Percentiles rank a stretch among this genome's conserved stretches.
These are phyloP conservation scores for Gorgonomyces haynaldii DNA, from an alignment of 192 early-diverging fungal species.

Conservation along the genomic window DNA sequence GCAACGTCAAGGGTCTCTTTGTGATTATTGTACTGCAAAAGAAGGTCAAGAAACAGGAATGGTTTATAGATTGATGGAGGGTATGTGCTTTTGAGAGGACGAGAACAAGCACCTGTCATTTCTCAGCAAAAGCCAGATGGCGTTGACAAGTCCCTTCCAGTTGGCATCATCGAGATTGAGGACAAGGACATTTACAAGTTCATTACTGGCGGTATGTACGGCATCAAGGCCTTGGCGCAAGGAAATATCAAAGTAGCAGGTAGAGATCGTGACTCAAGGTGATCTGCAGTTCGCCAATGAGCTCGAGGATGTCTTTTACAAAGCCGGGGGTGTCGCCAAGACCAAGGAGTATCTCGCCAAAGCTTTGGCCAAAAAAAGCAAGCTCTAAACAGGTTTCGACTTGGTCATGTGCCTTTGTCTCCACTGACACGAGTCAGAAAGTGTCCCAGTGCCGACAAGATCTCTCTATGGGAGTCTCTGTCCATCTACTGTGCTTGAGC, in stretches of 20 bases:
- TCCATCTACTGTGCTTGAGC: too few relatives aligned
- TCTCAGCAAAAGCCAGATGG: conserved; percentile 4
- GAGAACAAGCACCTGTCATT: conserved; percentile 14
- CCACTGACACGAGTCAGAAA: too few relatives aligned
- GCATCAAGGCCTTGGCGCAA: conserved; percentile 17
- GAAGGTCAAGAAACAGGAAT: conserved; percentile 18
- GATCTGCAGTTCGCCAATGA: conserved; percentile 22
- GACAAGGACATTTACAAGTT: conserved; percentile 30
- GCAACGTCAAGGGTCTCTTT: conserved; percentile 19
- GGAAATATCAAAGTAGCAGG: conserved; percentile 20
- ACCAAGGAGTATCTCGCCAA: conserved; percentile 14
- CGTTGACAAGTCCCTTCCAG: conserved; percentile 8
- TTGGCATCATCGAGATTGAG: conserved; percentile 22
- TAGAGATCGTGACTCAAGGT: too few relatives aligned
- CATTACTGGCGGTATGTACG: conserved; percentile 25
- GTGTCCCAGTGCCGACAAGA: too few relatives aligned
- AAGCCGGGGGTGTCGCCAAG: conserved; percentile 27
- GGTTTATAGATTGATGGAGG: conserved; percentile 10
- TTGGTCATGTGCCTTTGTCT: too few relatives aligned
- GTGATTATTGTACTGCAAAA: conserved; percentile 19
- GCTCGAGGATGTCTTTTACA: conserved; percentile 25
- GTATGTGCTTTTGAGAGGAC: conserved; percentile 22
- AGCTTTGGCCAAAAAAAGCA: too few relatives aligned
- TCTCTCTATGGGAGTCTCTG: too few relatives aligned
- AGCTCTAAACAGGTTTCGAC: too few relatives aligned